Evolutionary conservation across 352 stramenopile species (phyloP), one percentile per base, ranked within the genome.

Genomic region (Paralagenidium karlingii): DNA sequence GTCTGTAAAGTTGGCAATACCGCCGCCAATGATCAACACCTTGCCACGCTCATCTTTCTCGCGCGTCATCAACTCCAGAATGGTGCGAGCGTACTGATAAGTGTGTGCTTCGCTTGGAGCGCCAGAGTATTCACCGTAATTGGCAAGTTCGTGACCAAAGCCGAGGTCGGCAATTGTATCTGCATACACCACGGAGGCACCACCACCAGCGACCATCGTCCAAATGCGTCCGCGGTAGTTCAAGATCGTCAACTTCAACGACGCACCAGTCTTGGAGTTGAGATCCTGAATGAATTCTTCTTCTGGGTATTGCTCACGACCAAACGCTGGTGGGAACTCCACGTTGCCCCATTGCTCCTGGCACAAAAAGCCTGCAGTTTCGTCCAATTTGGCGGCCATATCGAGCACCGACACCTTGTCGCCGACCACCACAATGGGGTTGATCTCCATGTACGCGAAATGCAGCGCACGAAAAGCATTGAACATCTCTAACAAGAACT

Each of bases 371-470:
- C 82, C 66, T 27, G 94, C 94, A 2, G 94, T 97, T 57, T 98
- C 94, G 51, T 98, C 94, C 27, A 98, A 82, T 71, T 98, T 98
- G 30, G 86, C 92, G 13, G 92, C 92, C 68, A 98, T 91, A 60
- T 98, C 94, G 3, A 98, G 66, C 41, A 95, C 90, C 20, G 80
- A 88, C 41, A 98, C 93, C 53, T 84, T 74, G 54, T 94, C 68
- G 11, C 68, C 75, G 11, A 94, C 80, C 5, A 97, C 70, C 43
- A 98, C 92, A 45, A 98, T 89, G 16, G 94, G 94, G 66, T 98
- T 98, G 58, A 98, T 97, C 63, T 98, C 92, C 84, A 98, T 95
- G 70, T 97, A 97, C 18, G 93, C 83, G 62, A 98, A 98, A 68
- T 98, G 94, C 30, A 98, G 61, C 40, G 88, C 86, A 18, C 91